Conservation (phyloP, 176 grass and related monocot genomes). For the Zea mays region DNA sequence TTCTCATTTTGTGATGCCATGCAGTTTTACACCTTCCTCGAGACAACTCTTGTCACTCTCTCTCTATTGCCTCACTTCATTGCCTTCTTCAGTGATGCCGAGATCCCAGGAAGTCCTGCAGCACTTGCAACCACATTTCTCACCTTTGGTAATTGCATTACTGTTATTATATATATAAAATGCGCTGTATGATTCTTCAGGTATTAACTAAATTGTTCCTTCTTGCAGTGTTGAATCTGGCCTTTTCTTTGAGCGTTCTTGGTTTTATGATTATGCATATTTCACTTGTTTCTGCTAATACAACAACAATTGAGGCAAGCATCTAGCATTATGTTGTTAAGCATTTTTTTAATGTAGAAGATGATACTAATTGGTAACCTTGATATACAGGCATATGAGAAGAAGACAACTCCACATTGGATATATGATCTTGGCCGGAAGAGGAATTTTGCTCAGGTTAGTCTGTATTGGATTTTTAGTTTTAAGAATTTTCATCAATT, state of each 20-base stretch:
- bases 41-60: conserved; percentile 84
- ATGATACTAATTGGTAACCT: conserved; percentile 26
- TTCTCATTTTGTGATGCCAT: conserved; percentile 29
- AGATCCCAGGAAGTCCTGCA: conserved; percentile 82
- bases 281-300: conserved; percentile 83
- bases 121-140: conserved; percentile 94
- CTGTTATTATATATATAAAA: background rate
- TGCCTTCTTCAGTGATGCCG: conserved; percentile 86
- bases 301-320: conserved; percentile 79
- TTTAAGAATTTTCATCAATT: conserved; percentile 7
- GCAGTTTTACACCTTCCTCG: conserved; percentile 96
- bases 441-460: conserved; percentile 93
- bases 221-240: conserved; percentile 73
- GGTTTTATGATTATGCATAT: conserved; percentile 98
- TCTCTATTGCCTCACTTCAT: conserved; percentile 86
- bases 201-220: conserved; percentile 14
- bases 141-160: conserved; percentile 72
- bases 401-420: conserved; percentile 89
- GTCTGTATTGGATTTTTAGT: conserved; percentile 19
- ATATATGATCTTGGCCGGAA: conserved; percentile 88
- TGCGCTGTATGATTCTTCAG: background rate
- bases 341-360: conserved; percentile 23
- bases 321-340: conserved; percentile 1
- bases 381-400: conserved; percentile 77
- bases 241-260: conserved; percentile 77